Conservation (phyloP, 352 stramenopile genomes). For the Globisporangium abappressorium region DNA sequence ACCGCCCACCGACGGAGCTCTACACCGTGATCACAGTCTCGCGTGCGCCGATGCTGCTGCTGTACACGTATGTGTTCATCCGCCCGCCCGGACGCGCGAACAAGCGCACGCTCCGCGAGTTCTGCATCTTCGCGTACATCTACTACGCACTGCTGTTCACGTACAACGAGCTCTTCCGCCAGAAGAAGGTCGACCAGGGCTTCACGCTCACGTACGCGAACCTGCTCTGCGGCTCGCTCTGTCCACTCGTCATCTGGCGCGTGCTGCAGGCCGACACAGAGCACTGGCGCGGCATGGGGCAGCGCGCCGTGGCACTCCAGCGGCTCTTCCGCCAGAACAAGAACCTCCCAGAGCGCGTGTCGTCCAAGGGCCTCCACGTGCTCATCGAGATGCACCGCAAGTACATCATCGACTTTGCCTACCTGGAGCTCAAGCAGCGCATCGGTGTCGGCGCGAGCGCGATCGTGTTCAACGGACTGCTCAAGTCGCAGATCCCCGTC, state of each 20-base stretch:
- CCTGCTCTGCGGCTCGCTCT: constrained; percentile 46
- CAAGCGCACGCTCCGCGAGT: constrained; percentile 49
- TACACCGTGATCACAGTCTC: constrained; percentile 35
- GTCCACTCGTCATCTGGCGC: constrained; percentile 59
- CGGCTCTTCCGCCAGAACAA: constrained; percentile 44
- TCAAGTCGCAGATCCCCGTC: constrained; percentile 47
- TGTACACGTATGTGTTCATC: constrained; percentile 59
- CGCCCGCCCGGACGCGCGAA: constrained; percentile 41
- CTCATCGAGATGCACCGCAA: constrained; percentile 74
- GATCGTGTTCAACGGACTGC: constrained; percentile 47
- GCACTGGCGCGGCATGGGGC: constrained; percentile 55
- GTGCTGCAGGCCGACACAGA: constrained; percentile 55
- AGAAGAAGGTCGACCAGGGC: constrained; percentile 41
- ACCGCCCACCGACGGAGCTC: constrained; percentile 31
- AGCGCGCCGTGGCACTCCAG: constrained; percentile 42
- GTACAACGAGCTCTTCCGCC: constrained; percentile 53
- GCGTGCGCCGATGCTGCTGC: constrained; percentile 30
- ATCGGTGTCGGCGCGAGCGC: constrained; percentile 50
- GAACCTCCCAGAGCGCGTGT: constrained; percentile 44
- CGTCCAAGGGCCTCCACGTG: constrained; percentile 58
- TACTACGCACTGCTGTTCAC: constrained; percentile 50
- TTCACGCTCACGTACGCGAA: constrained; percentile 68
- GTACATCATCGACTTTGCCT: constrained; percentile 71
- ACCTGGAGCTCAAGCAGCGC: constrained; percentile 45
- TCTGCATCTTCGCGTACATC: constrained; percentile 47